Evolutionary conservation across 2,329 filamentous ascomycete genomes (phyloP).

Genomic region (Scedosporium boydii): DNA sequence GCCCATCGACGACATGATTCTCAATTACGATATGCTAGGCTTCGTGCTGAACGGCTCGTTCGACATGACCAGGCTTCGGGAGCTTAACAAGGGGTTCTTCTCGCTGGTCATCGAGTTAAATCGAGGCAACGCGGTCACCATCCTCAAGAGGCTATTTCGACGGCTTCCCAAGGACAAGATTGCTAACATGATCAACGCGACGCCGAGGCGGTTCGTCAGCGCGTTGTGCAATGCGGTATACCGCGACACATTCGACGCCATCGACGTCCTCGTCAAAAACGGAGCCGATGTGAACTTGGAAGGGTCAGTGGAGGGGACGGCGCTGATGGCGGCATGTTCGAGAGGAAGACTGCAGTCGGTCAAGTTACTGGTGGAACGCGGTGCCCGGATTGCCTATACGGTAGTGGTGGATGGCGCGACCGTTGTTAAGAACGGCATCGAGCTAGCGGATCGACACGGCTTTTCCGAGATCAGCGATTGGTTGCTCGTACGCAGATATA

Average conservation of each 20-base stretch:
- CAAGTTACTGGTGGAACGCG: constrained; percentile 6
- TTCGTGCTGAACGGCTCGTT: constrained; percentile 77
- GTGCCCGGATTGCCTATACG: constrained; percentile 9
- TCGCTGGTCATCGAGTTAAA: constrained; percentile 4
- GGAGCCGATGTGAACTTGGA: constrained; percentile 9
- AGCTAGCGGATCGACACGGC: neutral
- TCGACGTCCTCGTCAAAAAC: constrained; percentile 8
- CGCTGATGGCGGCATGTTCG: constrained; percentile 11
- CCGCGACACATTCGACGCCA: constrained; percentile 3
- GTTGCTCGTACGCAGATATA: constrained; percentile 10
- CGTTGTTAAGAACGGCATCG: constrained; percentile 7
- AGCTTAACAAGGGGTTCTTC: constrained; percentile 5
- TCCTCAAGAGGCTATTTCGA: constrained; percentile 1
- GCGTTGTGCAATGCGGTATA: constrained; percentile 2
- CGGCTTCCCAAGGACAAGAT: constrained; percentile 5
- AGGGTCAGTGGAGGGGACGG: constrained; percentile 9
- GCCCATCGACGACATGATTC: constrained; percentile 17
- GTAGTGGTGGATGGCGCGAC: neutral
- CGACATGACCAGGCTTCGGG: constrained; percentile 7
- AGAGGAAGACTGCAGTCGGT: constrained; percentile 6
- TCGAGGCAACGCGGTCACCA: neutral
- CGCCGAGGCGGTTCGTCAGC: neutral
- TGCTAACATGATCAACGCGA: neutral
- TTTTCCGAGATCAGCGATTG: constrained; percentile 9
- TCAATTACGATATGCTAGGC: constrained; percentile 78